phyloP scores from a whole-genome alignment of 495 filamentous ascomycete species.

The Alectoria sarmentosa region DNA sequence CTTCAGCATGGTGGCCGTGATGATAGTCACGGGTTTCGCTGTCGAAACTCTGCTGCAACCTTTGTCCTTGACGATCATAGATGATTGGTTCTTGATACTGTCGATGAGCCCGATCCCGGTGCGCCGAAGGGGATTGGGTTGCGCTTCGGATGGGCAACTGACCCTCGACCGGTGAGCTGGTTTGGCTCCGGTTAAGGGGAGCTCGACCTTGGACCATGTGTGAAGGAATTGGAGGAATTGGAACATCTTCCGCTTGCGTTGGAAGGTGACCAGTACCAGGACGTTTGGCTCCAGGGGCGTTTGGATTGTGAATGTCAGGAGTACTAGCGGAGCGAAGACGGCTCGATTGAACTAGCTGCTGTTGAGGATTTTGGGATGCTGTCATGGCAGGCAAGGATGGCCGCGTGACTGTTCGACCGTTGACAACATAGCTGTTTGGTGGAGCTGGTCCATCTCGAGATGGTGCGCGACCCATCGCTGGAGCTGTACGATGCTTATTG shows the following conservation, averaged over 20 bases:
- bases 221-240: slow-evolving; percentile 54
- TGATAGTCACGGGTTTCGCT: slow-evolving; percentile 2
- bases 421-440: slow-evolving; percentile 52
- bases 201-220: slow-evolving; percentile 53
- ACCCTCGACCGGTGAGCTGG: slow-evolving; percentile 51
- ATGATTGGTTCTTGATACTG: slow-evolving; percentile 18
- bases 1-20: slow-evolving; percentile 7
- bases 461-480: slow-evolving; percentile 68
- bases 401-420: slow-evolving; percentile 60
- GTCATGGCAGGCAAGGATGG: slow-evolving; percentile 78
- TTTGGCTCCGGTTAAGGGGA: slow-evolving; percentile 61
- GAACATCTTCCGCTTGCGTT: slow-evolving; percentile 61
- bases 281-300: slow-evolving; percentile 37
- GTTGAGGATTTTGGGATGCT: slow-evolving; percentile 44
- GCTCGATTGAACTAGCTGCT: slow-evolving; percentile 45
- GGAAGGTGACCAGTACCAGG: slow-evolving; percentile 51
- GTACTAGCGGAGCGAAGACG: slow-evolving; percentile 63
- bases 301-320: slow-evolving; percentile 56
- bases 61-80: slow-evolving; percentile 21
- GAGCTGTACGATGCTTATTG: slow-evolving; percentile 75
- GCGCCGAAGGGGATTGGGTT: slow-evolving; percentile 36
- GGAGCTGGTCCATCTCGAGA: slow-evolving; percentile 68
- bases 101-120: slow-evolving; percentile 24
- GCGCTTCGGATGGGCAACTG: slow-evolving; percentile 42
- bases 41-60: slow-evolving; percentile 3